Percentiles rank a stretch among this genome's conserved stretches.
phyloP scores from a whole-genome alignment of 306 rosid species.

The Vicia faba region DNA sequence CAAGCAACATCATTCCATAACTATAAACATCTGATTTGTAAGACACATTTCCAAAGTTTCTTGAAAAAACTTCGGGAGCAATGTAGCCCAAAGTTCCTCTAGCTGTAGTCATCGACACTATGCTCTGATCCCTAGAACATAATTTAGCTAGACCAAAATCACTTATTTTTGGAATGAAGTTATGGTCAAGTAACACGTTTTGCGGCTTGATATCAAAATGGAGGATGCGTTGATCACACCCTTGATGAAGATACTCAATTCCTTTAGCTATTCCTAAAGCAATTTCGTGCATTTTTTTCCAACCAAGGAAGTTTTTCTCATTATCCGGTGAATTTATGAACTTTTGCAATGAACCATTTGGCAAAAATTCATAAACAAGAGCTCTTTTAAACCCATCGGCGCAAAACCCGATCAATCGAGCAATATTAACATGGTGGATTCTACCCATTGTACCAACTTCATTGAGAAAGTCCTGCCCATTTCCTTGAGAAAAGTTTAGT shows the following conservation, averaged over 20 bases:
- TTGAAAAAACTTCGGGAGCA: conserved; percentile 40
- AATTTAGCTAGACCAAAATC: conserved; percentile 51
- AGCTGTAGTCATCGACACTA: conserved; percentile 30
- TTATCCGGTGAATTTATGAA: neutral
- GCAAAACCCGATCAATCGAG: conserved; percentile 18
- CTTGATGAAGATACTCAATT: conserved; percentile 22
- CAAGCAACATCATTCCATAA: conserved; percentile 48
- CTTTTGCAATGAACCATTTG: conserved; percentile 44
- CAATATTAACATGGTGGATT: conserved; percentile 38
- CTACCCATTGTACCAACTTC: conserved; percentile 26
- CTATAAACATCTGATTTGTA: conserved; percentile 50
- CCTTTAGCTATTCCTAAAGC: conserved; percentile 35
- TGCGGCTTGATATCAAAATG: conserved; percentile 34
- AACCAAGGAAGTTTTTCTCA: conserved; percentile 2
- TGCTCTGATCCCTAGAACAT: conserved; percentile 33
- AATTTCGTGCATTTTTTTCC: conserved; percentile 27
- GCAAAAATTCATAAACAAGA: conserved; percentile 41
- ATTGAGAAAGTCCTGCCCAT: conserved; percentile 39
- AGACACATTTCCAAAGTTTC: conserved; percentile 43
- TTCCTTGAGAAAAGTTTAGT: conserved; percentile 25
- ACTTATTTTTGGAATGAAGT: conserved; percentile 32
- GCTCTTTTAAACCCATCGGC: conserved; percentile 37
- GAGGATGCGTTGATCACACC: conserved; percentile 13
- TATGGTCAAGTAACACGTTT: conserved; percentile 4
- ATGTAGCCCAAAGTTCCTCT: conserved; percentile 48